phyloP scores from a whole-genome alignment of 305 asterid genomes.

The Solanum hybrid region DNA sequence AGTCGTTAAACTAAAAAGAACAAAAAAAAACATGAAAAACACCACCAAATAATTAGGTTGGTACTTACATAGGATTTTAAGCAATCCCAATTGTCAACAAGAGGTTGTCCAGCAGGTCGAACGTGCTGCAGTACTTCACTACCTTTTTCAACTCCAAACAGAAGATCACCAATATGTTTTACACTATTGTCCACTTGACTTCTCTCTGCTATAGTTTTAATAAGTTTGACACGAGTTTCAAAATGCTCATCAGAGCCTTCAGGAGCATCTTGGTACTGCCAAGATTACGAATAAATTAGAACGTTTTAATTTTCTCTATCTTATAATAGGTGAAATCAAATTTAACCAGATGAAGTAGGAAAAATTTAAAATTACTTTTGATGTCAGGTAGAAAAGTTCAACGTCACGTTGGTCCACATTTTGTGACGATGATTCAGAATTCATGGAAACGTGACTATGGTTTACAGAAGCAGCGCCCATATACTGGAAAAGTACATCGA shows the following conservation, averaged over 20 bases:
- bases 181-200: slow-evolving; percentile 57
- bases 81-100: slow-evolving; percentile 82
- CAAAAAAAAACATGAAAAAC: background rate
- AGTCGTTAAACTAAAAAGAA: background rate
- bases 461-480: slow-evolving; percentile 16
- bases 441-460: background rate
- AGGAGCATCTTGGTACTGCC: slow-evolving; percentile 75
- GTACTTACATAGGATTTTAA: slow-evolving; percentile 68
- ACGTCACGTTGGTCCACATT: slow-evolving; percentile 28
- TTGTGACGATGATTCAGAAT: background rate
- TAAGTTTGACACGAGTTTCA: slow-evolving; percentile 65
- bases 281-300: background rate
- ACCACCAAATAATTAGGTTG: background rate
- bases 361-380: slow-evolving; percentile 17
- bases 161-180: slow-evolving; percentile 59
- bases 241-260: slow-evolving; percentile 57
- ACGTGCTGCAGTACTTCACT: slow-evolving; percentile 37
- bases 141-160: slow-evolving; percentile 66
- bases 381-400: slow-evolving; percentile 20
- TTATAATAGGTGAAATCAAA: background rate
- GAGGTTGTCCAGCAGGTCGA: slow-evolving; percentile 72
- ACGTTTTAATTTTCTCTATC: background rate
- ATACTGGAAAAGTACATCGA: slow-evolving; percentile 11
- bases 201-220: slow-evolving; percentile 65
- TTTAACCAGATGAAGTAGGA: background rate